phyloP scores from a whole-genome alignment of 2,329 filamentous ascomycete species.

The Cadophora luteo-olivacea region DNA sequence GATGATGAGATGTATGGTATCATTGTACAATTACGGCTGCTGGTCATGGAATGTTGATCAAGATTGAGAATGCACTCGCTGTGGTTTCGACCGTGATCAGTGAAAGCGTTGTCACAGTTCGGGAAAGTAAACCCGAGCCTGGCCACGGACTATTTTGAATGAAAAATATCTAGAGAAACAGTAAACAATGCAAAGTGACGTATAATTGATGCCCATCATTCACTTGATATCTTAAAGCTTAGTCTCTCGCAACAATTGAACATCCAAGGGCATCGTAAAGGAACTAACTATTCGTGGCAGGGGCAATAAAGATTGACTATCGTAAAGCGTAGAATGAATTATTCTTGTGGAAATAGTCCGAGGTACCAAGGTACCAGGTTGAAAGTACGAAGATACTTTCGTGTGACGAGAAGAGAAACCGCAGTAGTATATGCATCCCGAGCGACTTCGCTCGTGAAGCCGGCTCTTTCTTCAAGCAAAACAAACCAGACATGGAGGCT shows the following conservation, averaged over 20 bases:
- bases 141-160: neutral
- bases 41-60: neutral
- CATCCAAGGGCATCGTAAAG: neutral
- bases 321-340: neutral
- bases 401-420: neutral
- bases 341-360: neutral
- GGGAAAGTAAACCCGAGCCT: neutral
- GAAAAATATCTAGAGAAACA: neutral
- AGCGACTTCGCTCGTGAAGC: neutral
- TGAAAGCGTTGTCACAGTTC: neutral
- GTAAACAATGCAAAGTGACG: neutral
- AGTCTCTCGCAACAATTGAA: neutral
- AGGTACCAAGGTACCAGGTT: neutral
- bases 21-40: neutral
- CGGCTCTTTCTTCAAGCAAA: neutral
- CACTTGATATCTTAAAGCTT: neutral
- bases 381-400: neutral
- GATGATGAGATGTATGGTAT: neutral
- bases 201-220: neutral
- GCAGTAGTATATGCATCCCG: conserved; percentile 1
- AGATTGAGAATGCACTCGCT: neutral
- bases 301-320: neutral
- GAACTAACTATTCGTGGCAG: neutral
- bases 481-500: neutral
- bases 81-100: neutral